These are phyloP conservation scores for Betula pendula DNA, from an alignment of 306 rosid species.

Conservation along the genomic window DNA sequence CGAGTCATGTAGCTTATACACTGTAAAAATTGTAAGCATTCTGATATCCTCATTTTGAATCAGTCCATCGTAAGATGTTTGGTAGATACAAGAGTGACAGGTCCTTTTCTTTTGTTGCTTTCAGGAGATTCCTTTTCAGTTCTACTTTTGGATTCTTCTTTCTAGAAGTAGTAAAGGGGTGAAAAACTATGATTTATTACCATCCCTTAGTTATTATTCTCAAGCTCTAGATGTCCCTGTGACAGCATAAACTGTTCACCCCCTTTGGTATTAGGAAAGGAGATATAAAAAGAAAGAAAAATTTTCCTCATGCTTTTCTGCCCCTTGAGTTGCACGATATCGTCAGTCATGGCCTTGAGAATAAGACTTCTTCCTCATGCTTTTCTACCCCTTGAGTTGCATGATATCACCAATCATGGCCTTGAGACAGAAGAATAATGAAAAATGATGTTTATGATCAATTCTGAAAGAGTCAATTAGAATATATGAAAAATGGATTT, in stretches of 20 bases:
- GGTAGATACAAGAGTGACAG: neutral
- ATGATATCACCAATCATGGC: neutral
- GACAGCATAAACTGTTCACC: neutral
- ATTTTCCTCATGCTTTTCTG: neutral
- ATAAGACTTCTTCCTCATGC: neutral
- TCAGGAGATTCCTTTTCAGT: neutral
- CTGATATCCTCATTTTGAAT: neutral
- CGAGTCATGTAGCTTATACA: neutral
- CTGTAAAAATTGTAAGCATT: constrained; percentile 11
- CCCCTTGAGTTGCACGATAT: neutral
- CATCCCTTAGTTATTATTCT: neutral
- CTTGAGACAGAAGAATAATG: neutral
- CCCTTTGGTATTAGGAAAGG: neutral
- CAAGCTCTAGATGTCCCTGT: neutral
- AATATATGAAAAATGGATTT: neutral
- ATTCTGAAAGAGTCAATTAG: neutral
- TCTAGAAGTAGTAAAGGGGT: neutral
- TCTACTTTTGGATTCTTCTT: neutral
- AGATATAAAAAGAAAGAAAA: neutral
- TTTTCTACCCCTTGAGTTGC: neutral
- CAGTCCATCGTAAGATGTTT: neutral
- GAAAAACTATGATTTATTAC: neutral
- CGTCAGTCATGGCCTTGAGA: neutral
- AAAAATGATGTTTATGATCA: neutral
- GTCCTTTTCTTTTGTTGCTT: neutral